Base-by-base conservation (phyloP, 202 grass and related monocot species). In the Bolboschoenoplectus hybrid region DNA sequence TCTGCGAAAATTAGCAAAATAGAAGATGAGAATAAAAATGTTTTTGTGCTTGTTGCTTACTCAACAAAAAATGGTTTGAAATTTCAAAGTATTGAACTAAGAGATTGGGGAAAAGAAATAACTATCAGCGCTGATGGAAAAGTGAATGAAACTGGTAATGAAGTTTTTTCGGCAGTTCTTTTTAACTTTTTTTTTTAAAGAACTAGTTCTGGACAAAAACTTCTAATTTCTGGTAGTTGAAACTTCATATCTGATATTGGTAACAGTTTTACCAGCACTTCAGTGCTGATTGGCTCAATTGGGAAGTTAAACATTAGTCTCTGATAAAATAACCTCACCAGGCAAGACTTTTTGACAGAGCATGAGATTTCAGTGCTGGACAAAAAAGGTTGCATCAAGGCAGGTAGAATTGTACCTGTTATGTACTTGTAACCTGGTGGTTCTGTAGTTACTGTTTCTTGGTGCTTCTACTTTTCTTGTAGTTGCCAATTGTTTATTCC, bases 41-140 rank as follows among this genome's bases (percentile, higher is more conserved):
- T 87, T 44, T 87, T 82, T 81, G 81, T 91, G 74, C 87, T 68
- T 81, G 71, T 91, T 87, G 85, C 57, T 7, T 92, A 76, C 81
- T 61, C 67, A 35, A 65, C 53, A 14, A 85, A 47, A 87, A 85
- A 82, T 58, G 38, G 64, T 89, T 67, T 92, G 76, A 68, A 89
- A 79, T 92, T 89, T 79, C 80, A 85, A 83, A 46, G 62, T 85
- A 74, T 87, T 67, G 87, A 87, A 82, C 68, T 91, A 71, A 86
- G 82, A 80, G 81, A 91, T 50, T 87, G 64, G 77, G 43, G 85
- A 51, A 81, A 78, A 39, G 87, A 87, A 65, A 82, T 91, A 51
- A 73, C 63, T 50, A 75, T 91, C 32, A 57, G 80, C 13, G 67
- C 11, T 87, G 81, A 91, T 7, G 81, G 38, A 64, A 49, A 49